Percentiles rank a stretch among this genome's conserved stretches.
Conservation (phyloP, 768 basidiomycete species). For the Rubroboletus pulcherrimus region DNA sequence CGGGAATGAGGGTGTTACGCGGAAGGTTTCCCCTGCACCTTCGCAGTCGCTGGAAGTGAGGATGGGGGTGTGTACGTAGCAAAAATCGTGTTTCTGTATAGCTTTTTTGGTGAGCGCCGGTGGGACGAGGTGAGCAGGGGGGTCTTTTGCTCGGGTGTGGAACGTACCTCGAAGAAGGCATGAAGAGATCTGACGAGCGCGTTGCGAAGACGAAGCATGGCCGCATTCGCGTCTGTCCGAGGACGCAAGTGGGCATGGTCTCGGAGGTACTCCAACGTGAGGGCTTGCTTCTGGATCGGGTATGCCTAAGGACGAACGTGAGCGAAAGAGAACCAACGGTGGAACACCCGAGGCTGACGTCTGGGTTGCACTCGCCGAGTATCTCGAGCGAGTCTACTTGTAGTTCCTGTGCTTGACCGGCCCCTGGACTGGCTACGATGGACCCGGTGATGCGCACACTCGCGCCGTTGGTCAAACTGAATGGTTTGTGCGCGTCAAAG, state of each 20-base stretch:
- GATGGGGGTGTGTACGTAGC: slow-evolving; percentile 78
- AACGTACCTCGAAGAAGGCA: slow-evolving; percentile 67
- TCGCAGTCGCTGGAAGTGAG: slow-evolving; percentile 92
- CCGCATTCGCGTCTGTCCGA: slow-evolving; percentile 65
- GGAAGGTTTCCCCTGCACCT: slow-evolving; percentile 92
- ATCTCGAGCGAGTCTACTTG: slow-evolving; percentile 45
- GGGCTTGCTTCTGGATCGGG: slow-evolving; percentile 87
- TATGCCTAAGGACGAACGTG: slow-evolving; percentile 51
- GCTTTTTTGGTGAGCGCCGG: slow-evolving; percentile 14
- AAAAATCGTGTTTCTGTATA: slow-evolving; percentile 69
- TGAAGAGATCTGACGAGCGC: slow-evolving; percentile 52
- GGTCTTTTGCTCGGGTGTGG: neutral
- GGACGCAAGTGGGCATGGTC: slow-evolving; percentile 87
- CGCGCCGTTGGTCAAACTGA: slow-evolving; percentile 51
- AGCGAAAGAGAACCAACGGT: neutral
- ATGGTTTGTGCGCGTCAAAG: slow-evolving; percentile 4
- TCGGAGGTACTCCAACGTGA: slow-evolving; percentile 75
- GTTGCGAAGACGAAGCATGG: slow-evolving; percentile 74
- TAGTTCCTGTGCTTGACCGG: slow-evolving; percentile 51
- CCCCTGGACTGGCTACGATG: slow-evolving; percentile 44
- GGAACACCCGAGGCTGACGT: slow-evolving; percentile 33
- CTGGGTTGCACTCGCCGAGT: slow-evolving; percentile 56
- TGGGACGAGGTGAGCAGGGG: slow-evolving; percentile 1
- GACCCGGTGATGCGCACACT: slow-evolving; percentile 49
- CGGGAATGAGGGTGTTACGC: slow-evolving; percentile 50